These are phyloP conservation scores for Fusarium stilboides DNA, from an alignment of 2,329 filamentous ascomycete species.

Conservation along the genomic window DNA sequence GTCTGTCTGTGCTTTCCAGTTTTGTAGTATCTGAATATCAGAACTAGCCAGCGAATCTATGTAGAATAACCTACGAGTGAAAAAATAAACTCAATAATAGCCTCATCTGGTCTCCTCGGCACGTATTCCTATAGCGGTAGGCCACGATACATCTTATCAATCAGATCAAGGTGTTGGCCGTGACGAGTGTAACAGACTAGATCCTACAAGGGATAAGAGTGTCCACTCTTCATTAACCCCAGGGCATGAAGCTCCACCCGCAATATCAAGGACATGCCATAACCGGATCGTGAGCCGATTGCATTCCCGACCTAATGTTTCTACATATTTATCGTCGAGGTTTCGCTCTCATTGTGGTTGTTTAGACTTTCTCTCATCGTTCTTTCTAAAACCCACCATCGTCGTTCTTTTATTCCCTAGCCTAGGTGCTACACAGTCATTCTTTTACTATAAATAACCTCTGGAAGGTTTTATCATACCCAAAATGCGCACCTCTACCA, in stretches of 20 bases:
- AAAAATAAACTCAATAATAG: too few relatives aligned
- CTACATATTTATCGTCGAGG: slow-evolving; percentile 4
- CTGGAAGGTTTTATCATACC: slow-evolving; percentile 20
- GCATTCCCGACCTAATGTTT: neutral
- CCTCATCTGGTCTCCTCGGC: neutral
- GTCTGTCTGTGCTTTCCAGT: neutral
- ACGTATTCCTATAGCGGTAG: neutral
- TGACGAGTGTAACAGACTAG: slow-evolving; percentile 1
- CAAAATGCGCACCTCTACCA: slow-evolving; percentile 37
- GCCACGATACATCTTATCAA: slow-evolving; percentile 42
- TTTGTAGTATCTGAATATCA: neutral
- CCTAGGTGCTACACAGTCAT: slow-evolving; percentile 12
- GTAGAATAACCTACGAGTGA: too few relatives aligned
- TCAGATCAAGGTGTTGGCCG: slow-evolving; percentile 20
- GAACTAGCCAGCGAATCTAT: too few relatives aligned
- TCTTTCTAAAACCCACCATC: neutral
- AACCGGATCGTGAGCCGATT: neutral
- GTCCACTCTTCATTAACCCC: slow-evolving; percentile 38
- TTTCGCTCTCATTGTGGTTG: neutral
- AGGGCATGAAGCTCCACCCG: slow-evolving; percentile 37
- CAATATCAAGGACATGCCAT: slow-evolving; percentile 8
- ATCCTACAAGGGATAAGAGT: neutral
- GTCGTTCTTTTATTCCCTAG: slow-evolving; percentile 12
- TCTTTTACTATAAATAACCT: slow-evolving; percentile 28
- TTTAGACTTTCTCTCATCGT: too few relatives aligned